Percentiles rank a stretch among this genome's conserved stretches.
These are phyloP conservation scores for Pilaira anomala DNA, from an alignment of 192 early-diverging fungal genomes.

Conservation along the genomic window DNA sequence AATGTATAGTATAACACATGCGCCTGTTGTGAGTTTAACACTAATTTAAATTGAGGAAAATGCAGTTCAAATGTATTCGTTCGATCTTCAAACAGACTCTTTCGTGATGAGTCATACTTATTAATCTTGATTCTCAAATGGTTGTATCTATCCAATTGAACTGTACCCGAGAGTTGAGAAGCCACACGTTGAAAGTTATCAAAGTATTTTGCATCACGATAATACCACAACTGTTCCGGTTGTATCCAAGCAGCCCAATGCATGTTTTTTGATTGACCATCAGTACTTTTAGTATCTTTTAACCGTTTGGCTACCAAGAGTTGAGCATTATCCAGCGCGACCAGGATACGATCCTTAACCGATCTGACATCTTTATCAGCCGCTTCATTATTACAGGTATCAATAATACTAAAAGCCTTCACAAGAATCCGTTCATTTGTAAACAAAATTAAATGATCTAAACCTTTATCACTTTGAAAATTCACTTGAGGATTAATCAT, in stretches of 20 bases:
- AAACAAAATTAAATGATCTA: constrained; percentile 48
- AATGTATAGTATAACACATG: constrained; percentile 85
- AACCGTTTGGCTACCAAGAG: constrained; percentile 44
- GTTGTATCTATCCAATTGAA: constrained; percentile 61
- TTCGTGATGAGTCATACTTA: background rate
- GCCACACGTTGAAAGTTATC: constrained; percentile 55
- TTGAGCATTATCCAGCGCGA: constrained; percentile 60
- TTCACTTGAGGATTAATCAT: constrained; percentile 70
- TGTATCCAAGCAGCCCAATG: constrained; percentile 67
- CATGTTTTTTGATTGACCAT: constrained; percentile 19
- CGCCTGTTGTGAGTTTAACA: constrained; percentile 69
- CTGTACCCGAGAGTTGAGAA: constrained; percentile 46
- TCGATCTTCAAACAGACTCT: constrained; percentile 43
- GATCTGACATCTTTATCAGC: constrained; percentile 35
- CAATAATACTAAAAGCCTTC: constrained; percentile 51
- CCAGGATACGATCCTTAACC: constrained; percentile 54
- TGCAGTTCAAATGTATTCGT: constrained; percentile 62
- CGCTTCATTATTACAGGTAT: constrained; percentile 20
- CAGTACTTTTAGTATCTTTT: constrained; percentile 28
- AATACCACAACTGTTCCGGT: constrained; percentile 56
- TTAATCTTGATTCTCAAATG: constrained; percentile 57
- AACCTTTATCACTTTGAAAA: constrained; percentile 49
- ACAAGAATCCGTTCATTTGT: constrained; percentile 57
- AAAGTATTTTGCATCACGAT: constrained; percentile 37
- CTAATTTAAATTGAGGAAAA: constrained; percentile 67